Conservation (phyloP, 202 grass and related monocot genomes). For the Zoysia matrella region DNA sequence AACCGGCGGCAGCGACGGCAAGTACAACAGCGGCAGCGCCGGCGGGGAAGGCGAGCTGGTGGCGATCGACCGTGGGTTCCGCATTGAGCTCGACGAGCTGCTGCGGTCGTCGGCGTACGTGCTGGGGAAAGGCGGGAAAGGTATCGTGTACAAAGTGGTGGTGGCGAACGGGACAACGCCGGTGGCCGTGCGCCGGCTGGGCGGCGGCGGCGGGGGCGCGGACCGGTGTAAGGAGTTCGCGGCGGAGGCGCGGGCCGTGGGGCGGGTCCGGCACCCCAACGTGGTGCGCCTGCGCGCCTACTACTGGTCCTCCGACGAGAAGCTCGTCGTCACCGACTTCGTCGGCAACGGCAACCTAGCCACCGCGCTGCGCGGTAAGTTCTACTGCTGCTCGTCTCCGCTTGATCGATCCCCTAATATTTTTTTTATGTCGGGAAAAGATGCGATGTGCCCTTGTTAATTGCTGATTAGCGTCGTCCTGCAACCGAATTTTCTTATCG, state of each 20-base stretch:
- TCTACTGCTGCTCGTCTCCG: not conserved
- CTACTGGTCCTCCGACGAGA: slow-evolving; percentile 98
- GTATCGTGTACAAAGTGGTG: slow-evolving; percentile 99
- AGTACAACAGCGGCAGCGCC: slow-evolving; percentile 41
- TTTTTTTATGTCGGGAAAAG: not conserved
- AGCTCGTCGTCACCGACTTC: slow-evolving; percentile 97
- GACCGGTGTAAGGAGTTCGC: slow-evolving; percentile 76
- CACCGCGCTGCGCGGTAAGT: slow-evolving; percentile 73
- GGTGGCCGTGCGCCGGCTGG: slow-evolving; percentile 80
- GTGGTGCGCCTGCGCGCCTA: slow-evolving; percentile 55
- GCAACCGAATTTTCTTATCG: too few relatives aligned
- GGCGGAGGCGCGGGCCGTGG: slow-evolving; percentile 76
- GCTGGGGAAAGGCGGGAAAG: slow-evolving; percentile 85
- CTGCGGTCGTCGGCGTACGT: slow-evolving; percentile 93
- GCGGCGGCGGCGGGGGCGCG: slow-evolving; percentile 48
- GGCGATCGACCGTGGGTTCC: slow-evolving; percentile 76
- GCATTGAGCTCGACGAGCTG: slow-evolving; percentile 91
- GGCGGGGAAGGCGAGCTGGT: slow-evolving; percentile 60
- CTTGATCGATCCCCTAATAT: not conserved
- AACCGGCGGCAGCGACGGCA: slow-evolving; percentile 15
- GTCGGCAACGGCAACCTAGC: slow-evolving; percentile 92
- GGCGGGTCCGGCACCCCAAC: slow-evolving; percentile 52
- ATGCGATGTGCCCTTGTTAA: slow-evolving; percentile 19
- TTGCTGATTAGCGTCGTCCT: not conserved
- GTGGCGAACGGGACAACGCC: slow-evolving; percentile 68